Conservation (phyloP, 2,329 filamentous ascomycete genomes). For the Fusarium nodosum region DNA sequence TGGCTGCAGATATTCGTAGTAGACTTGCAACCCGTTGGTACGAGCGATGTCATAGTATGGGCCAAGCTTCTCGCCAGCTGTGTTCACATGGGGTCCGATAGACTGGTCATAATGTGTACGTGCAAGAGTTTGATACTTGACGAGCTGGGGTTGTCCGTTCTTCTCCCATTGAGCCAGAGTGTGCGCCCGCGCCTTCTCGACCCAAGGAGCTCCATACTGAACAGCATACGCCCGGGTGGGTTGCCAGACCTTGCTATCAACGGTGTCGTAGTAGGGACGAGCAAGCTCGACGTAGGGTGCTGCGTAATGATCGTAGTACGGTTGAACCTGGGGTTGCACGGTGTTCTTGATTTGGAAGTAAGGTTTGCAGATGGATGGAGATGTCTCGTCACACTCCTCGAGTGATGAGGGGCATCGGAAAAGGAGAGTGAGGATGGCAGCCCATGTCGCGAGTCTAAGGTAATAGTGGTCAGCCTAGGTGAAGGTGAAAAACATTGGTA, state of each 20-base stretch:
- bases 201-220: slow-evolving; percentile 80
- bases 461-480: slow-evolving; percentile 5
- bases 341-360: slow-evolving; percentile 77
- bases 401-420: slow-evolving; percentile 84
- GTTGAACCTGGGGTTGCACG: slow-evolving; percentile 80
- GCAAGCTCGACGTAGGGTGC: slow-evolving; percentile 83
- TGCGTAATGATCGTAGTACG: slow-evolving; percentile 88
- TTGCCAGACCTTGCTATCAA: slow-evolving; percentile 74
- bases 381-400: slow-evolving; percentile 75
- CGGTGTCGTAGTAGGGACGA: slow-evolving; percentile 78
- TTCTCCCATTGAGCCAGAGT: slow-evolving; percentile 81
- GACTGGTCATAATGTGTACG: slow-evolving; percentile 76
- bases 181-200: slow-evolving; percentile 76
- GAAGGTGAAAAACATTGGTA: neutral
- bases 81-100: slow-evolving; percentile 80
- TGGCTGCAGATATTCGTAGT: slow-evolving; percentile 80
- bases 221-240: slow-evolving; percentile 77
- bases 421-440: slow-evolving; percentile 81
- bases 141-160: slow-evolving; percentile 80
- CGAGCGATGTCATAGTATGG: slow-evolving; percentile 81
- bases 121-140: slow-evolving; percentile 71
- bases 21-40: slow-evolving; percentile 74
- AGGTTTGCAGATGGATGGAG: slow-evolving; percentile 84
- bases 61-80: slow-evolving; percentile 66
- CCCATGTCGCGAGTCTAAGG: slow-evolving; percentile 84